Percentiles rank a stretch among this genome's conserved stretches.
Evolutionary conservation across 257 asterid genomes (phyloP).

Genomic region (Avicennia marina): DNA sequence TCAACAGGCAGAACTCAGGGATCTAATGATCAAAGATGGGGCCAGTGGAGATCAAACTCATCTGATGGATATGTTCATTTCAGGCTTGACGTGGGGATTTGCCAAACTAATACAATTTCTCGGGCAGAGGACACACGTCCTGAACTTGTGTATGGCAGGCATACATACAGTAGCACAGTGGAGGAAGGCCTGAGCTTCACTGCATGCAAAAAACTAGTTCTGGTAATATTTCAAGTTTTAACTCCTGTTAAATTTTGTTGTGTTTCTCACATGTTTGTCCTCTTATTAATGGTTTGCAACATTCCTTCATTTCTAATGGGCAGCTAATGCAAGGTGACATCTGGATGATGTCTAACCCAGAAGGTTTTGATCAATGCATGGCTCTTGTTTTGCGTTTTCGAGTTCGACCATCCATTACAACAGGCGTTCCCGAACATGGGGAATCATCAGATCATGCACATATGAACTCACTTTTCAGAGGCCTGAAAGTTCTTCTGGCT

Average conservation of each 20-base stretch:
- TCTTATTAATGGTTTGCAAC: background rate
- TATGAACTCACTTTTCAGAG: slow-evolving; percentile 54
- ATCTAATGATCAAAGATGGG: slow-evolving; percentile 58
- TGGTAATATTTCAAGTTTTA: slow-evolving; percentile 35
- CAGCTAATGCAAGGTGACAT: slow-evolving; percentile 99
- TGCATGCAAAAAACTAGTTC: slow-evolving; percentile 81
- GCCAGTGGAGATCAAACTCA: slow-evolving; percentile 54
- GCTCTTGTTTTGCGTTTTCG: slow-evolving; percentile 72
- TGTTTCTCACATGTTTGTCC: background rate
- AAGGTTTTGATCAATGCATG: slow-evolving; percentile 75
- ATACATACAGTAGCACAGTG: slow-evolving; percentile 32
- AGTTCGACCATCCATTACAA: slow-evolving; percentile 37
- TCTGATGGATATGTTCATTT: slow-evolving; percentile 48
- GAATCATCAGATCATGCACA: slow-evolving; percentile 43
- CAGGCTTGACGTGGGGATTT: slow-evolving; percentile 57
- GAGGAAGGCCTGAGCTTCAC: slow-evolving; percentile 81
- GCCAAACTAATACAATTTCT: slow-evolving; percentile 25
- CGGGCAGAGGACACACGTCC: slow-evolving; percentile 27
- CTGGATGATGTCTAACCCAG: slow-evolving; percentile 56
- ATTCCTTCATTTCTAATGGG: background rate
- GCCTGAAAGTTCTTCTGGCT: slow-evolving; percentile 70
- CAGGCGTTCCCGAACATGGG: slow-evolving; percentile 45
- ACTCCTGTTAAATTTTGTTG: background rate
- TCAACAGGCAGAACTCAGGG: slow-evolving; percentile 51
- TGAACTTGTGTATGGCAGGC: slow-evolving; percentile 22